Percentiles rank a stretch among this genome's conserved stretches.
Evolutionary conservation across 495 filamentous ascomycete species (phyloP).

Genomic region (Penicillium bialowiezense): DNA sequence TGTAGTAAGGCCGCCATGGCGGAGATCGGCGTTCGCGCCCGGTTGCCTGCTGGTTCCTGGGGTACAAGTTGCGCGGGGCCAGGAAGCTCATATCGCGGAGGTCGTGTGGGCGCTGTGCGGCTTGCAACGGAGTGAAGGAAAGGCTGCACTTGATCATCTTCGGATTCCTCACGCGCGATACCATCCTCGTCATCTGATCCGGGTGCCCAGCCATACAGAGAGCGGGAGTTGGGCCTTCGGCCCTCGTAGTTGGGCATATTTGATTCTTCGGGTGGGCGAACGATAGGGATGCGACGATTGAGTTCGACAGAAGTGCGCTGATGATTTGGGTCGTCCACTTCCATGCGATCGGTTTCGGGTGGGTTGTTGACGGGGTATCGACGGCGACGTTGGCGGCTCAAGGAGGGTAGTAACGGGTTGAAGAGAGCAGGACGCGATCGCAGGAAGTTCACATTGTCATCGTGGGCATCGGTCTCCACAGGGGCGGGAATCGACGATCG

Average conservation of each 20-base stretch:
- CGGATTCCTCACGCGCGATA: slow-evolving; percentile 26
- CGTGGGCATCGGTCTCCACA: slow-evolving; percentile 50
- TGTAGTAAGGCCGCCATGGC: slow-evolving; percentile 47
- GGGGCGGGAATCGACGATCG: slow-evolving; percentile 43
- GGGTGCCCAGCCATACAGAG: slow-evolving; percentile 60
- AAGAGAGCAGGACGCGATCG: slow-evolving; percentile 40
- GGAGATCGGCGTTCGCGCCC: slow-evolving; percentile 19
- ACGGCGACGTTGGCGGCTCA: slow-evolving; percentile 36
- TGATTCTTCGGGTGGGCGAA: slow-evolving; percentile 33
- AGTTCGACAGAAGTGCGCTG: slow-evolving; percentile 35
- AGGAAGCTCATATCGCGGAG: slow-evolving; percentile 24
- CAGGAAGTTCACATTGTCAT: slow-evolving; percentile 59
- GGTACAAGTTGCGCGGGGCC: slow-evolving; percentile 12
- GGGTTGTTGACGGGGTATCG: slow-evolving; percentile 25
- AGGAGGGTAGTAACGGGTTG: slow-evolving; percentile 32
- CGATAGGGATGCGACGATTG: slow-evolving; percentile 43
- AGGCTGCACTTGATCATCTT: slow-evolving; percentile 33
- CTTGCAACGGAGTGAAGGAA: slow-evolving; percentile 27
- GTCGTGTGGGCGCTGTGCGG: slow-evolving; percentile 22
- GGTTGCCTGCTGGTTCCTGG: slow-evolving; percentile 12
- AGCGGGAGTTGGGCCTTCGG: slow-evolving; percentile 45
- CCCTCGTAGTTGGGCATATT: slow-evolving; percentile 47
- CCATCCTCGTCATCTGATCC: slow-evolving; percentile 52
- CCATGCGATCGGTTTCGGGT: slow-evolving; percentile 41
- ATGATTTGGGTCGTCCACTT: slow-evolving; percentile 36